Evolutionary conservation across 306 rosid species (phyloP).

Genomic region (Cucumis hystrix): DNA sequence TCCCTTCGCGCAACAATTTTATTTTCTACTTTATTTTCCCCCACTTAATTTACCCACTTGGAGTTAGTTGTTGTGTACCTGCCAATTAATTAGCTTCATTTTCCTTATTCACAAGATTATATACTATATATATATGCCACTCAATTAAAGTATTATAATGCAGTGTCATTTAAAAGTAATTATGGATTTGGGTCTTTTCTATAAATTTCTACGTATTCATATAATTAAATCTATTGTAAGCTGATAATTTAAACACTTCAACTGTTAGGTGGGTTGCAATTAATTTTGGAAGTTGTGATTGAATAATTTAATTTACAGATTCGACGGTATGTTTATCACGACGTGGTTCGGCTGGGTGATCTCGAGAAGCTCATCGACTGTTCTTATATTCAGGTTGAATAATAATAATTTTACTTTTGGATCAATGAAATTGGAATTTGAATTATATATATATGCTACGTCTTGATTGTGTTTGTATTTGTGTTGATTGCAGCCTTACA

Average conservation of each 20-base stretch:
- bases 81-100: background rate
- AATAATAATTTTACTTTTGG: too few relatives aligned
- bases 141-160: too few relatives aligned
- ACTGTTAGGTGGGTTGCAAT: background rate
- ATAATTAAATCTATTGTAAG: too few relatives aligned
- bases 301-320: slow-evolving; percentile 23
- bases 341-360: slow-evolving; percentile 79
- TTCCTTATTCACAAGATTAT: too few relatives aligned
- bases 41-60: background rate
- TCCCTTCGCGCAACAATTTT: background rate
- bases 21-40: too few relatives aligned
- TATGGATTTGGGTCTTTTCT: too few relatives aligned
- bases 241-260: too few relatives aligned
- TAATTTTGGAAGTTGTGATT: background rate
- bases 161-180: too few relatives aligned
- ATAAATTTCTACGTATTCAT: too few relatives aligned
- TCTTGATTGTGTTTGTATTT: background rate
- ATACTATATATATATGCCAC: too few relatives aligned
- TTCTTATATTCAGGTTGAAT: slow-evolving; percentile 65
- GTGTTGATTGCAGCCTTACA: slow-evolving; percentile 51
- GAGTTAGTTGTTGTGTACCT: background rate
- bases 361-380: slow-evolving; percentile 86
- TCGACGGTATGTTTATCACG: slow-evolving; percentile 91
- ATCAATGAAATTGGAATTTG: background rate
- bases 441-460: background rate